Evolutionary conservation across 768 basidiomycete species (phyloP), one percentile per base, ranked within the genome.

Genomic region (Hydnomerulius pinastri): DNA sequence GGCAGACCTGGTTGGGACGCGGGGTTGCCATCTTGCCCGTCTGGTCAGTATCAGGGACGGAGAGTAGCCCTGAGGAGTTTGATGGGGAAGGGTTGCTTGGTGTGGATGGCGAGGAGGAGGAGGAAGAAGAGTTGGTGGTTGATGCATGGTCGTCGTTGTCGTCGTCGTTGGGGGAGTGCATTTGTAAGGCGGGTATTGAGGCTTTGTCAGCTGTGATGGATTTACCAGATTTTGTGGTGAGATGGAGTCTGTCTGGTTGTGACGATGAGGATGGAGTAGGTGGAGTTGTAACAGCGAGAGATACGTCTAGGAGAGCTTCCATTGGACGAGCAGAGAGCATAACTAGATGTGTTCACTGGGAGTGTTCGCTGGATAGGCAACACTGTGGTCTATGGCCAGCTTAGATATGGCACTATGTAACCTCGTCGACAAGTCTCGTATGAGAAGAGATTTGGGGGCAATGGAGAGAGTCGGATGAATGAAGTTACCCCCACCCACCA

Each of bases 261-360:
- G 25, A n/a, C 23, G 39, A 25, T 21, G 45, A 24, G 23, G 45
- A 33, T 32, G 33, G 21, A 13, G 32, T 18, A n/a, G 30, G 15
- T 10, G 27, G 6, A 35, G 20, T 24, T 33, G 45, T 4, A 3
- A 23, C 11, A 8, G 24, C 18, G 32, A 15, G 43, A 7, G 30
- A 24, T 9, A 20, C 27, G 55, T 61, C 25, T 55, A 49, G 52
- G 25, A 69, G 52, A 32, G 57, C 66, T 24, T 64, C 65, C 68
- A 73, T 74, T 32, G 72, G 74, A 53, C 51, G 66, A 12, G 72
- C 61, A 32, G 70, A 70, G 51, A 75, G 67, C 73, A 72, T 75
- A 38, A 44, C 57, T 33, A 24, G 52, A n/a, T n/a, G n/a, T n/a
- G n/a, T n/a, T n/a, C n/a, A n/a, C n/a, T n/a, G n/a, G n/a, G n/a